Evolutionary conservation across 495 filamentous ascomycete species (phyloP).

Genomic region (Penicillium silybi): DNA sequence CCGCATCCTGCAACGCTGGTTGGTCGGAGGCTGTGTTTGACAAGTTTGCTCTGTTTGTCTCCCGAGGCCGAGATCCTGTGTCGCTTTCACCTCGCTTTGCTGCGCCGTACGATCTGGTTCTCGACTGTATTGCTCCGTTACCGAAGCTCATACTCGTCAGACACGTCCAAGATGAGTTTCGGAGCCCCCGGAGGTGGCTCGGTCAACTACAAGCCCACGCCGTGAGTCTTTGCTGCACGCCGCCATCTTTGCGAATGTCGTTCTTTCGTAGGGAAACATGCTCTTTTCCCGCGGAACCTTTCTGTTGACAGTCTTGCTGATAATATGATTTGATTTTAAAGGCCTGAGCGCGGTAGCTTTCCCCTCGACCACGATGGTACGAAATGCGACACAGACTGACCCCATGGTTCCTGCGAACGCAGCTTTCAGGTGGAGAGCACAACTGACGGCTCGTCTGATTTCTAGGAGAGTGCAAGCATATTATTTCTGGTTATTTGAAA

Average conservation of each 20-base stretch:
- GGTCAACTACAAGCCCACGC: constrained; percentile 66
- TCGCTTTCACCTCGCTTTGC: neutral
- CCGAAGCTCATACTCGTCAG: neutral
- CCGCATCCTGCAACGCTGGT: constrained; percentile 9
- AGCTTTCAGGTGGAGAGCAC: neutral
- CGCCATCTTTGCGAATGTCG: neutral
- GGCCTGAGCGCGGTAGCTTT: constrained; percentile 92
- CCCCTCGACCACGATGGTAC: constrained; percentile 92
- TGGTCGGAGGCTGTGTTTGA: constrained; percentile 27
- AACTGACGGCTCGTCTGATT: constrained; percentile 11
- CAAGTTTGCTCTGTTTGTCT: constrained; percentile 38
- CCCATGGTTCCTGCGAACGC: neutral
- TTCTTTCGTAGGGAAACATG: neutral
- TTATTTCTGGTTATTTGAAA: constrained; percentile 76
- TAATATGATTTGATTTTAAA: constrained; percentile 23
- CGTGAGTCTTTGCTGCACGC: constrained; percentile 50
- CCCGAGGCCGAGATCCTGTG: constrained; percentile 1
- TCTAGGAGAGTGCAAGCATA: constrained; percentile 89
- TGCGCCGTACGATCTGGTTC: neutral
- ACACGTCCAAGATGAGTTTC: constrained; percentile 51
- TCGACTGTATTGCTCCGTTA: neutral
- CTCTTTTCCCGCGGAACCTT: neutral
- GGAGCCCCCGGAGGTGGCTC: constrained; percentile 73
- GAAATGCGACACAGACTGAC: neutral
- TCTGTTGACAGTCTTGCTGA: neutral